These are phyloP conservation scores for Yamadazyma phyllophila DNA, from an alignment of 805 yeast species.

Conservation along the genomic window DNA sequence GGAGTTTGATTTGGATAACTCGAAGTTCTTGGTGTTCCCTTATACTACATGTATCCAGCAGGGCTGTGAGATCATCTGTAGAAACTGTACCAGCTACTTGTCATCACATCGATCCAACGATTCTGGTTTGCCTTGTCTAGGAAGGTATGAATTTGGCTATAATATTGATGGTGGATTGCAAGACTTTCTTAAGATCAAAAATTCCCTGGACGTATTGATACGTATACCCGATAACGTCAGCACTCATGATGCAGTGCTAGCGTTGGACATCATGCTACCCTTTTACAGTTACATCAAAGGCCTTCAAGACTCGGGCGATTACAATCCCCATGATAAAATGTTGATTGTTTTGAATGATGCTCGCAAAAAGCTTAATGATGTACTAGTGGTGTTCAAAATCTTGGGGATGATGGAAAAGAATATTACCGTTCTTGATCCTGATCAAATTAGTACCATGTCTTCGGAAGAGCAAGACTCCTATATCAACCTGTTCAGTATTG, in stretches of 20 bases:
- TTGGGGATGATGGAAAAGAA: constrained; percentile 17
- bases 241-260: constrained; percentile 36
- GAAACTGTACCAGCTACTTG: constrained; percentile 12
- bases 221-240: constrained; percentile 29
- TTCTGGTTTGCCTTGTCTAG: constrained; percentile 19
- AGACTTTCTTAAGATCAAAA: constrained; percentile 29
- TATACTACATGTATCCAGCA: constrained; percentile 32
- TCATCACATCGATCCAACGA: constrained; percentile 3
- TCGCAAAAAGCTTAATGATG: constrained; percentile 34
- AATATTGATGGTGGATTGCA: constrained; percentile 42
- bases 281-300: constrained; percentile 26
- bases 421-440: constrained; percentile 17
- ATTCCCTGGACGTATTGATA: constrained; percentile 20
- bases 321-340: constrained; percentile 12
- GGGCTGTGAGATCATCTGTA: constrained; percentile 16
- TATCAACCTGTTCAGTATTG: constrained; percentile 18
- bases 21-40: constrained; percentile 33
- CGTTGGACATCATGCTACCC: constrained; percentile 34
- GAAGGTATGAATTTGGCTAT: constrained; percentile 27
- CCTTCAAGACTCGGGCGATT: constrained; percentile 2
- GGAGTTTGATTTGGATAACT: constrained; percentile 8
- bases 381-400: constrained; percentile 31
- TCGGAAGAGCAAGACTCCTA: constrained; percentile 12
- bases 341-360: constrained; percentile 30
- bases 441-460: constrained; percentile 9